phyloP scores from a whole-genome alignment of 2,329 filamentous ascomycete species.

The Ascochyta clinopodiicola region DNA sequence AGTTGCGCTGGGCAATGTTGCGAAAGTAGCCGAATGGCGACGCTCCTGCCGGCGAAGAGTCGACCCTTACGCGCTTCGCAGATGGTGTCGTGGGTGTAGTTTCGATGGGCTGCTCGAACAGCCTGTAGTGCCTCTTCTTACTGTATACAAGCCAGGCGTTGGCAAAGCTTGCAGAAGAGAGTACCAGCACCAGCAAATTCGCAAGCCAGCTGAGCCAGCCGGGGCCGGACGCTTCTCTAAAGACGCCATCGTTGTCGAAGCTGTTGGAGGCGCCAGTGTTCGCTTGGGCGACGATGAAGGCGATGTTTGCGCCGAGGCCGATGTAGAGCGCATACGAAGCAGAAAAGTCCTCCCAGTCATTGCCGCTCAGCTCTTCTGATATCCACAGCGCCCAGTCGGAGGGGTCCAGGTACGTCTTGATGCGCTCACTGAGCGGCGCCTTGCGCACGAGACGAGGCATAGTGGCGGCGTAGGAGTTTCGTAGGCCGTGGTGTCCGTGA shows the following conservation, averaged over 20 bases:
- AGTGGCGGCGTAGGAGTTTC: slow-evolving; percentile 1
- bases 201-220: slow-evolving; percentile 74
- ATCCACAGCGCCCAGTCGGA: slow-evolving; percentile 90
- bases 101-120: slow-evolving; percentile 89
- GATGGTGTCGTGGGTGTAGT: slow-evolving; percentile 78
- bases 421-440: slow-evolving; percentile 78
- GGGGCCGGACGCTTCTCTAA: slow-evolving; percentile 62
- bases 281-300: slow-evolving; percentile 82
- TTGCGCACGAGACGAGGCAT: slow-evolving; percentile 85
- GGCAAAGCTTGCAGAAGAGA: slow-evolving; percentile 69
- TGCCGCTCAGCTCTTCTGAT: slow-evolving; percentile 89
- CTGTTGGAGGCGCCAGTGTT: slow-evolving; percentile 65
- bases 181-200: slow-evolving; percentile 71
- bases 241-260: slow-evolving; percentile 77
- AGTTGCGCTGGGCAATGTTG: slow-evolving; percentile 67
- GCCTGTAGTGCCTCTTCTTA: slow-evolving; percentile 82
- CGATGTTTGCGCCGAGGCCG: slow-evolving; percentile 76
- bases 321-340: slow-evolving; percentile 77
- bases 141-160: slow-evolving; percentile 86
- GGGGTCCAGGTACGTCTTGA: slow-evolving; percentile 81
- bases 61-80: slow-evolving; percentile 84
- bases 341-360: slow-evolving; percentile 82
- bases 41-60: slow-evolving; percentile 78
- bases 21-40: slow-evolving; percentile 81
- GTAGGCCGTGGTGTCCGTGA: neutral